Percentiles rank a stretch among this genome's conserved stretches.
These are phyloP conservation scores for Goniomonas avonlea DNA, from an alignment of 78 protist species.

Conservation along the genomic window DNA sequence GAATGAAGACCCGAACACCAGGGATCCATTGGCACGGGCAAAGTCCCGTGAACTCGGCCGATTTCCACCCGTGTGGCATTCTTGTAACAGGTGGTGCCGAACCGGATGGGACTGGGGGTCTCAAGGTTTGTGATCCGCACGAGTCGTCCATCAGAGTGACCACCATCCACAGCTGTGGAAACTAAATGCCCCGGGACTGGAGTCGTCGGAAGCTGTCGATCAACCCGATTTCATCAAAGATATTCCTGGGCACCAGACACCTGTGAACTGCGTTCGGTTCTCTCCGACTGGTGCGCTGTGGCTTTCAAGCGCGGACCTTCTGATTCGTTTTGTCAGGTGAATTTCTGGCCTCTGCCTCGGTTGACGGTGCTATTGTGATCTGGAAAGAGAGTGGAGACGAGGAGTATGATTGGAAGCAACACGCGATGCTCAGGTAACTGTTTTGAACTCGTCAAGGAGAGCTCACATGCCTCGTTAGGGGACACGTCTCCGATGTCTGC, in stretches of 20 bases:
- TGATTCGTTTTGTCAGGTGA: neutral
- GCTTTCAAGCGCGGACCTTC: neutral
- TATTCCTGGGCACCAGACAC: conserved; percentile 3
- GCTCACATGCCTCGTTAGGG: no score
- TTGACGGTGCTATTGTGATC: conserved; percentile 24
- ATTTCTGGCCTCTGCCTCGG: neutral
- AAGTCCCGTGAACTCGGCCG: neutral
- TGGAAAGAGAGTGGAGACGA: conserved; percentile 13
- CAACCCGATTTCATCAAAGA: neutral
- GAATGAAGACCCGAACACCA: no score
- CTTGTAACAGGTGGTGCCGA: neutral
- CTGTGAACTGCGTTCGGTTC: conserved; percentile 51
- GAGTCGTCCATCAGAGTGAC: no score
- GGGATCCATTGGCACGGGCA: conserved; percentile 1
- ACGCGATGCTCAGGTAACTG: no score
- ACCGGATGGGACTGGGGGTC: neutral
- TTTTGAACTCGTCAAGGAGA: no score
- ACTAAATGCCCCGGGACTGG: neutral
- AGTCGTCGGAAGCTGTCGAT: neutral
- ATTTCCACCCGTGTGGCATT: neutral
- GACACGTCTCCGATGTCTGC: conserved; percentile 33
- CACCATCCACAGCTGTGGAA: neutral
- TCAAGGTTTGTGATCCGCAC: neutral
- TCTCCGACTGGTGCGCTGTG: conserved; percentile 16
- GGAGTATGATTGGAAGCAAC: neutral